Percentiles rank a stretch among this genome's conserved stretches.
These are phyloP conservation scores for Zygoascus sp. DNA, from an alignment of 1,139 yeast species.

Conservation along the genomic window DNA sequence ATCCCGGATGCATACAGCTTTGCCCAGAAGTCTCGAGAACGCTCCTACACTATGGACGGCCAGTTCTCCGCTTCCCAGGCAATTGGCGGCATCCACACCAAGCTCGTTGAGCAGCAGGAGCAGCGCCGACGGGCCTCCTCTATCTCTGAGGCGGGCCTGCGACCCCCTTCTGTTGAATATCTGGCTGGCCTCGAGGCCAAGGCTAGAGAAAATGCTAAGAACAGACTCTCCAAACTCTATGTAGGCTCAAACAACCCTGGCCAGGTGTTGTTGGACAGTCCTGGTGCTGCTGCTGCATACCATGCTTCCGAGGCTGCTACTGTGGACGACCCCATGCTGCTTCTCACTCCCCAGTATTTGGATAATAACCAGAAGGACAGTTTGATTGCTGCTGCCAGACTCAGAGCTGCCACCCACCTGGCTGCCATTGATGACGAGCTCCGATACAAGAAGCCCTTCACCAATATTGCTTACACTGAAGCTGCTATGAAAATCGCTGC, in stretches of 20 bases:
- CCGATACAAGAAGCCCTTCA: constrained; percentile 34
- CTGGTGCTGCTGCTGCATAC: constrained; percentile 23
- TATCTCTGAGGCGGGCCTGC: constrained; percentile 9
- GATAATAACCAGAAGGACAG: constrained; percentile 18
- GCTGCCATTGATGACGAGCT: constrained; percentile 39
- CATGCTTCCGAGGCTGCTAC: constrained; percentile 19
- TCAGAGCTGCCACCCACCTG: constrained; percentile 33
- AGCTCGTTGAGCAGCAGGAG: constrained; percentile 5
- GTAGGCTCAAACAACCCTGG: constrained; percentile 25
- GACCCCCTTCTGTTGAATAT: constrained; percentile 4
- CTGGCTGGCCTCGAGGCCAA: constrained; percentile 29
- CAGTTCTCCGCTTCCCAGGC: constrained; percentile 10
- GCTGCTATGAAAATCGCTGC: constrained; percentile 65
- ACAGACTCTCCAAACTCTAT: constrained; percentile 30
- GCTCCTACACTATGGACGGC: constrained; percentile 10
- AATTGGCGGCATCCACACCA: constrained; percentile 2
- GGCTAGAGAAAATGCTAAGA: constrained; percentile 35
- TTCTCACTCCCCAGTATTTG: constrained; percentile 23
- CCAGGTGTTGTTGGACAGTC: constrained; percentile 26
- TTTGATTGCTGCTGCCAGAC: constrained; percentile 36
- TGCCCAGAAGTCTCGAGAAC: constrained; percentile 22
- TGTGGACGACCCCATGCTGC: constrained; percentile 20
- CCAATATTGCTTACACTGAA: constrained; percentile 33
- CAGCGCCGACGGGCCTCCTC: constrained; percentile 8
- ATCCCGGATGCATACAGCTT: constrained; percentile 38